Conservation (phyloP, 2,329 filamentous ascomycete genomes). For the Penicillium olsonii region DNA sequence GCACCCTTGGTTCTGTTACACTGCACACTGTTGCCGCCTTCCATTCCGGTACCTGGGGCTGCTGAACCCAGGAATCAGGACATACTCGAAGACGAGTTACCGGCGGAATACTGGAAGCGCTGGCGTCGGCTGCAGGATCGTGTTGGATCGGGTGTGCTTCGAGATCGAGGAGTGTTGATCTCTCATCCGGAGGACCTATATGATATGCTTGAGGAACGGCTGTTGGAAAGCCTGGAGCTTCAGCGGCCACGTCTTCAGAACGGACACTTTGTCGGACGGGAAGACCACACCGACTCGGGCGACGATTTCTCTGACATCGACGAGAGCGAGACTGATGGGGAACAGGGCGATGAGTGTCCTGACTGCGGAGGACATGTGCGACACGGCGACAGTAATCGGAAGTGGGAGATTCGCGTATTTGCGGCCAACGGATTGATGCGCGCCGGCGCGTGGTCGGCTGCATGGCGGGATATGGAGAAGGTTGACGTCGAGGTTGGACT, state of each 20-base stretch:
- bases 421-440: constrained; percentile 94
- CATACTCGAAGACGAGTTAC: constrained; percentile 53
- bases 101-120: constrained; percentile 45
- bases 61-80: constrained; percentile 38
- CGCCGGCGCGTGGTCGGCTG: constrained; percentile 86
- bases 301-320: constrained; percentile 30
- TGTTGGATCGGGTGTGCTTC: constrained; percentile 54
- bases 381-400: constrained; percentile 51
- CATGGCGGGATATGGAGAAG: constrained; percentile 98
- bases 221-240: constrained; percentile 62
- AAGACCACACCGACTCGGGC: constrained; percentile 30
- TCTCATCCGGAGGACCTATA: constrained; percentile 64
- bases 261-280: constrained; percentile 56
- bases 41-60: constrained; percentile 49
- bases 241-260: constrained; percentile 57
- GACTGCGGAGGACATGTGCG: constrained; percentile 54
- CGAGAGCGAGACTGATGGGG: constrained; percentile 39
- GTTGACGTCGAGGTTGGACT: constrained; percentile 91
- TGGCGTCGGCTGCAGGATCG: constrained; percentile 59
- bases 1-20: constrained; percentile 63
- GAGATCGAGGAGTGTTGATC: constrained; percentile 61
- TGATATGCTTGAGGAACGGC: constrained; percentile 62
- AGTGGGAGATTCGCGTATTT: constrained; percentile 76
- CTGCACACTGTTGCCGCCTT: constrained; percentile 59
- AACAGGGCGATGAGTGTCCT: constrained; percentile 47